Conservation (phyloP, 2,329 filamentous ascomycete genomes). For the Uncinocarpus reesii region DNA sequence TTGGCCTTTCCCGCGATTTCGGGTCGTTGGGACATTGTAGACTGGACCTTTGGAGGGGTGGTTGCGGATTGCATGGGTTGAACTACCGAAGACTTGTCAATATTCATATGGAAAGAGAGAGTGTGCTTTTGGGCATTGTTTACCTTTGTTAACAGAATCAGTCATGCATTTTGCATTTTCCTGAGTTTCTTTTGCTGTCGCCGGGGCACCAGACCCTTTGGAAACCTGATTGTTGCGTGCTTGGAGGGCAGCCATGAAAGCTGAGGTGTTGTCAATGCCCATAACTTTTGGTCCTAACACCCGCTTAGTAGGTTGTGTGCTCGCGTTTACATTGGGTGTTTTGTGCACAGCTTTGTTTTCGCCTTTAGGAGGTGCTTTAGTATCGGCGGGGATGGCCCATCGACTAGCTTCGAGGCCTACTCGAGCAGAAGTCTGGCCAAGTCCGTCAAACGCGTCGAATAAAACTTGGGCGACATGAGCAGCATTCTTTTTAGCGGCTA, state of each 20-base stretch:
- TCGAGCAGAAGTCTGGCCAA: neutral
- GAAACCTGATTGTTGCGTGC: constrained; percentile 13
- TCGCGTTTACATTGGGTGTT: neutral
- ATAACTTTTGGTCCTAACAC: neutral
- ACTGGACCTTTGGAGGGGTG: neutral
- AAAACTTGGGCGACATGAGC: constrained; percentile 1
- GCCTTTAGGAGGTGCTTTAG: neutral
- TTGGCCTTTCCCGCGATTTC: neutral
- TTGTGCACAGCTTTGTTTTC: neutral
- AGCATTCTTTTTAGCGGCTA: constrained; percentile 1
- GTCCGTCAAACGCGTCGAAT: constrained; percentile 5
- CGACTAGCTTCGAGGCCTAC: constrained; percentile 8
- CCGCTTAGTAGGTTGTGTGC: constrained; percentile 14
- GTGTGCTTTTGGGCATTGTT: neutral
- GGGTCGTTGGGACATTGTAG: neutral
- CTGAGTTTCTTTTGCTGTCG: neutral
- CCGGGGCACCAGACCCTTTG: neutral
- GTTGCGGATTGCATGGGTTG: neutral
- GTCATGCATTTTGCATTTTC: neutral
- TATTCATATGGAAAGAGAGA: neutral
- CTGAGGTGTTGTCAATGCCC: constrained; percentile 22
- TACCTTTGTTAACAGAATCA: neutral
- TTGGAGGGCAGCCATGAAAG: constrained; percentile 24
- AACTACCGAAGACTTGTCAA: neutral
- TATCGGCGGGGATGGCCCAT: constrained; percentile 2